Evolutionary conservation across 495 filamentous ascomycete species (phyloP).

Genomic region (Hyaloscypha variabilis): DNA sequence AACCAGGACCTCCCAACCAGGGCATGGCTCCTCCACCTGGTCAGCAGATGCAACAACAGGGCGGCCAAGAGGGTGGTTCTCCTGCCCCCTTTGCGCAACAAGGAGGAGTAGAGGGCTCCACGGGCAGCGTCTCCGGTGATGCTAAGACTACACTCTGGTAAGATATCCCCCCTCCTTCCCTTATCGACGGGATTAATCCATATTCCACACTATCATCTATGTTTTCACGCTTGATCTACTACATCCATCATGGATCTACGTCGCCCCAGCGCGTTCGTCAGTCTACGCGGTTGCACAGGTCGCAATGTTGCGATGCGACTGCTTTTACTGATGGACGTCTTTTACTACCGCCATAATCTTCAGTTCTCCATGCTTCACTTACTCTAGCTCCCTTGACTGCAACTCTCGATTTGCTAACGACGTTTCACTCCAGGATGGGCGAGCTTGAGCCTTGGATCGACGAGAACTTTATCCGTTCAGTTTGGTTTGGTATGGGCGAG

Average conservation of each 20-base stretch:
- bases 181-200: background rate
- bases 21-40: slow-evolving; percentile 56
- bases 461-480: slow-evolving; percentile 94
- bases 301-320: too few species aligned
- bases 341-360: background rate
- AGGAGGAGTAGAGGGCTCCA: slow-evolving; percentile 37
- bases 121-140: slow-evolving; percentile 56
- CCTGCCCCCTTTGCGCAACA: slow-evolving; percentile 38
- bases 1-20: slow-evolving; percentile 20
- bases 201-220: slow-evolving; percentile 2
- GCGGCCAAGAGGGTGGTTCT: slow-evolving; percentile 45
- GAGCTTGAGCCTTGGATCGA: slow-evolving; percentile 99
- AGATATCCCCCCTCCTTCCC: slow-evolving; percentile 32
- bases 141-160: slow-evolving; percentile 85
- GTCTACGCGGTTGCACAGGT: too few species aligned
- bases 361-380: background rate
- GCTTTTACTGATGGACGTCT: too few species aligned
- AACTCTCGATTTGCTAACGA: slow-evolving; percentile 5
- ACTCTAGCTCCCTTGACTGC: background rate
- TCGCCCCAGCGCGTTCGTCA: too few species aligned
- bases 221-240: background rate
- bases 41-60: slow-evolving; percentile 55
- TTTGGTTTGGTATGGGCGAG: slow-evolving; percentile 87
- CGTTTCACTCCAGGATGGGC: slow-evolving; percentile 77
- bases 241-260: too few species aligned